These are phyloP conservation scores for Mycena floridula DNA, from an alignment of 768 basidiomycete genomes.

Conservation along the genomic window DNA sequence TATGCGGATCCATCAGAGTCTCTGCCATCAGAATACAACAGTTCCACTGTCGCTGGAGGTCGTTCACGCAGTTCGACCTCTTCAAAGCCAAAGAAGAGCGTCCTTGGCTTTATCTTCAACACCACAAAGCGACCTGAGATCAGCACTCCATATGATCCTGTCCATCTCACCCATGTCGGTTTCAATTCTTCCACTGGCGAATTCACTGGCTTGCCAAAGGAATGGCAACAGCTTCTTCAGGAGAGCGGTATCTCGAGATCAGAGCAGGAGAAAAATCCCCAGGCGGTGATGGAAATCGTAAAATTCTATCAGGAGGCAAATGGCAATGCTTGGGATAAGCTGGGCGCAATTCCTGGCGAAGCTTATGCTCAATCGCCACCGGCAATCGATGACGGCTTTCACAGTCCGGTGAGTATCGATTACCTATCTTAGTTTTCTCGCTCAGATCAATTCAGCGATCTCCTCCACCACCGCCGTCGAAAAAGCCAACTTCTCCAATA, in stretches of 20 bases:
- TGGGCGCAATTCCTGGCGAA: conserved; percentile 49
- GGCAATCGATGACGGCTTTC: conserved; percentile 44
- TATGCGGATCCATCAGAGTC: conserved; percentile 16
- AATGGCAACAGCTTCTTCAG: conserved; percentile 97
- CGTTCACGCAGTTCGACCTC: conserved; percentile 43
- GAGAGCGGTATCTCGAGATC: conserved; percentile 91
- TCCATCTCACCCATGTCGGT: conserved; percentile 98
- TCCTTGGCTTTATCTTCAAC: conserved; percentile 75
- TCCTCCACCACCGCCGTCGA: conserved; percentile 46
- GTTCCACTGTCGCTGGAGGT: background rate
- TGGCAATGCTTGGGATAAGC: conserved; percentile 81
- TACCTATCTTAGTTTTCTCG: conserved; percentile 4
- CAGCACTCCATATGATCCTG: conserved; percentile 97
- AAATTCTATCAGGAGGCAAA: conserved; percentile 94
- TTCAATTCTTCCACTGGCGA: conserved; percentile 99
- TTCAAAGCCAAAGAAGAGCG: conserved; percentile 54
- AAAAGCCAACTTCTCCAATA: conserved; percentile 20
- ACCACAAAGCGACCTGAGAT: conserved; percentile 81
- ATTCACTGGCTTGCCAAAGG: conserved; percentile 95
- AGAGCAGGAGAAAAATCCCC: conserved; percentile 97
- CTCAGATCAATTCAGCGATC: conserved; percentile 42
- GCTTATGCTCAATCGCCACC: conserved; percentile 20
- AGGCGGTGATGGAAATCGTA: conserved; percentile 98
- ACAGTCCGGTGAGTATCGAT: conserved; percentile 45
- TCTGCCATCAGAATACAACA: conserved; percentile 13